These are phyloP conservation scores for Pythium volutum DNA, from an alignment of 352 stramenopile species.

Conservation along the genomic window DNA sequence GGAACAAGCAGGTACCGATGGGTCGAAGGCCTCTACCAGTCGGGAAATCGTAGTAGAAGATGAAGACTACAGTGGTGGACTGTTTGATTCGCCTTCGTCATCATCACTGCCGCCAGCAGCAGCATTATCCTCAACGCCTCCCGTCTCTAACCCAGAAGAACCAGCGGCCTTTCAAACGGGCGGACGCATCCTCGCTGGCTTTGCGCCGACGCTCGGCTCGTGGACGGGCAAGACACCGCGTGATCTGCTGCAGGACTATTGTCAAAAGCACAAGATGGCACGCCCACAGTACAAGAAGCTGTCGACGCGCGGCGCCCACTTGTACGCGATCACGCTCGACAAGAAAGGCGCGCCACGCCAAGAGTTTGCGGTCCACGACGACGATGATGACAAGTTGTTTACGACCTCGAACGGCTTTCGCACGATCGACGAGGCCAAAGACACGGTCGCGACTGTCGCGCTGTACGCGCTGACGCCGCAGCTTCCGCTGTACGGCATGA, in stretches of 20 bases:
- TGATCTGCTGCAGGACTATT: constrained; percentile 87
- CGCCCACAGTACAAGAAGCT: constrained; percentile 73
- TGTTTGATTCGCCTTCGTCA: constrained; percentile 26
- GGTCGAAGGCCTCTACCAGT: background rate
- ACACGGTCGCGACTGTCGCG: constrained; percentile 72
- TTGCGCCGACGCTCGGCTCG: constrained; percentile 8
- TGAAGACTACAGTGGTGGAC: constrained; percentile 19
- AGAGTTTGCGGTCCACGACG: constrained; percentile 37
- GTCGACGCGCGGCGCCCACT: constrained; percentile 27
- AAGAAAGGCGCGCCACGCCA: constrained; percentile 17
- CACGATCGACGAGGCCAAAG: constrained; percentile 71
- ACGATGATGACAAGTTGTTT: too few species aligned
- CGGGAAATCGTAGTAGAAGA: constrained; percentile 7
- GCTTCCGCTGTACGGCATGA: constrained; percentile 85
- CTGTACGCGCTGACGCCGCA: constrained; percentile 87
- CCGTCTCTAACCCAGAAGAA: background rate
- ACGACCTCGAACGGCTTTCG: constrained; percentile 43
- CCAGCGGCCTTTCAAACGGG: background rate
- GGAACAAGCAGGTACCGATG: background rate
- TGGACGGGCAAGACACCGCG: constrained; percentile 86
- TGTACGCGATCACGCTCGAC: constrained; percentile 56
- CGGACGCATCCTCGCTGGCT: constrained; percentile 6
- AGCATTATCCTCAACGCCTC: background rate
- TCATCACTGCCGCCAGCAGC: background rate
- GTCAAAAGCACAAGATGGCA: constrained; percentile 81